Percentiles rank a stretch among this genome's conserved stretches.
These are phyloP conservation scores for Wallacemonas rigidus DNA, from an alignment of 208 protist species.

Conservation along the genomic window DNA sequence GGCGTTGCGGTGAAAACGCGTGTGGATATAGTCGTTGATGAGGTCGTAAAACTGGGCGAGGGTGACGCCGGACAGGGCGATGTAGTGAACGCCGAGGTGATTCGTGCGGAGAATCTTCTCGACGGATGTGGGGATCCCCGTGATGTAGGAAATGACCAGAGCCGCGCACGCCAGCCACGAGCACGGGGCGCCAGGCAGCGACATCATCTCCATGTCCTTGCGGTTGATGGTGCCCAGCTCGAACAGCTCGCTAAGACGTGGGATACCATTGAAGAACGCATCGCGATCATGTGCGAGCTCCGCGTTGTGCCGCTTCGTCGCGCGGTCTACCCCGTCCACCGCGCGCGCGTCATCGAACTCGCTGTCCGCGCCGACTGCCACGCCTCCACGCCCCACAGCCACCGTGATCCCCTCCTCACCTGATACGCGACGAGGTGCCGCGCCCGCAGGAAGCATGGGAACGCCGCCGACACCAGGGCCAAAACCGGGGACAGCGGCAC, in stretches of 20 bases:
- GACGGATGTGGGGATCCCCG: constrained; percentile 60
- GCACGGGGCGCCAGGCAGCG: constrained; percentile 68
- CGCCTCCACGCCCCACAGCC: constrained; percentile 12
- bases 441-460: too few species aligned
- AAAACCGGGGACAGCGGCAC: constrained; percentile 18
- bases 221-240: constrained; percentile 29
- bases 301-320: constrained; percentile 32
- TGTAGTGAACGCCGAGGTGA: constrained; percentile 81
- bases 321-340: constrained; percentile 32
- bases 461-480: constrained; percentile 6
- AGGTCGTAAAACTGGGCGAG: constrained; percentile 86
- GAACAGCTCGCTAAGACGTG: constrained; percentile 41
- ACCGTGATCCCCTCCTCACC: constrained; percentile 11
- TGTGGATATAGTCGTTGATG: constrained; percentile 80
- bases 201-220: constrained; percentile 39
- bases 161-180: constrained; percentile 79
- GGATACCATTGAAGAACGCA: constrained; percentile 59
- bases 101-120: constrained; percentile 85
- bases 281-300: constrained; percentile 45
- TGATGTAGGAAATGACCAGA: constrained; percentile 78
- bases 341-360: constrained; percentile 32
- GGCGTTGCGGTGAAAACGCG: constrained; percentile 42
- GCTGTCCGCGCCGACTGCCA: background rate
- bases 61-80: constrained; percentile 77
- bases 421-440: background rate